phyloP scores from a whole-genome alignment of 2,329 filamentous ascomycete genomes.

The Talaromyces sp. region DNA sequence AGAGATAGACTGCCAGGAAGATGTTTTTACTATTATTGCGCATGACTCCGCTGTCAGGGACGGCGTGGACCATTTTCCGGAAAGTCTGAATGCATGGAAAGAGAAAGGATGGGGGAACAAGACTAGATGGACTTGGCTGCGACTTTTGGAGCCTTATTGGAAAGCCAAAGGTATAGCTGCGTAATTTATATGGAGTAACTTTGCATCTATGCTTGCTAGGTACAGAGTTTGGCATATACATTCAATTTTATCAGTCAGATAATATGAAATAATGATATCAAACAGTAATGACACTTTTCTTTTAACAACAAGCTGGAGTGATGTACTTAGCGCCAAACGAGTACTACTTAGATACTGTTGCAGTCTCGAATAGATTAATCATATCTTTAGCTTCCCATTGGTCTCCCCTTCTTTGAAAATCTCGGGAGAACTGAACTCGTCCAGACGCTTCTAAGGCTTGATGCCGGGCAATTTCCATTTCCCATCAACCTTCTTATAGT shows the following conservation, averaged over 20 bases:
- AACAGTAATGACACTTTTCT: not conserved
- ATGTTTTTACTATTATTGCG: constrained; percentile 32
- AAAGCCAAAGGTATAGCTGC: not conserved
- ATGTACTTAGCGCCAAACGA: not conserved
- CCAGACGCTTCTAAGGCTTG: not conserved
- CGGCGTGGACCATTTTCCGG: constrained; percentile 30
- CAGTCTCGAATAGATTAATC: not conserved
- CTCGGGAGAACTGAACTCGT: not conserved
- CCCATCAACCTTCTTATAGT: not conserved
- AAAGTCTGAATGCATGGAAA: constrained; percentile 32
- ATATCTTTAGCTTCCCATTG: not conserved
- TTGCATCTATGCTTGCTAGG: too few relatives aligned
- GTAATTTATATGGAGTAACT: not conserved
- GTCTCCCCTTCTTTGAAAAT: not conserved
- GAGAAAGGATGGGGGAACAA: constrained; percentile 26
- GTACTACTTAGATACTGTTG: too few relatives aligned
- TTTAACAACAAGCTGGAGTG: not conserved
- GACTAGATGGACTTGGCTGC: constrained; percentile 25
- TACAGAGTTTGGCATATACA: not conserved
- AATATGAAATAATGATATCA: not conserved
- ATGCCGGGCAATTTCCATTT: not conserved
- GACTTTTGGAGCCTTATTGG: constrained; percentile 3
- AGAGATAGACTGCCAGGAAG: constrained; percentile 28
- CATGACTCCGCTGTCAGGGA: constrained; percentile 30
- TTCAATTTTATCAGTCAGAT: not conserved